A percentile compares a stretch with the other conserved stretches of the same genome.
Conservation (phyloP, 345 rosid species). For the Boechera stricta region DNA sequence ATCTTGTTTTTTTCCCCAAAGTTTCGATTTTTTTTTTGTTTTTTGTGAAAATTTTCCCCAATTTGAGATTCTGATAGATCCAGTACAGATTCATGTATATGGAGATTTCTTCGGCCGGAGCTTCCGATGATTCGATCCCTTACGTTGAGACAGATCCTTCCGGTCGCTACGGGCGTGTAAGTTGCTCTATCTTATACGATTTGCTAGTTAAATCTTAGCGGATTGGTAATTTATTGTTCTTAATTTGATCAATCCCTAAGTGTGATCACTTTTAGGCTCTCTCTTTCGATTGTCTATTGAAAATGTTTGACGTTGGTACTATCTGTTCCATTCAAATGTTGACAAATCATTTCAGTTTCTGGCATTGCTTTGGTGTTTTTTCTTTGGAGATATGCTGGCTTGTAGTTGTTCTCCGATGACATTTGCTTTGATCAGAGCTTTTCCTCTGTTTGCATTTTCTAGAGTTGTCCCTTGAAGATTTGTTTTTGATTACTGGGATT, state of each 20-base stretch:
- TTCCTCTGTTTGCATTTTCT: slow-evolving; percentile 14
- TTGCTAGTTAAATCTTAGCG: background rate
- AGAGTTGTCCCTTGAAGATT: background rate
- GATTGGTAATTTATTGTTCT: background rate
- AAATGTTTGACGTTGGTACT: slow-evolving; percentile 1
- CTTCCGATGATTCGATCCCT: slow-evolving; percentile 28
- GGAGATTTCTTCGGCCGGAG: slow-evolving; percentile 30
- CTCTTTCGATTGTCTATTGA: background rate
- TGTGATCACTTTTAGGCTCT: background rate
- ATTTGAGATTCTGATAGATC: slow-evolving; percentile 37
- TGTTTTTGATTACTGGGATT: background rate
- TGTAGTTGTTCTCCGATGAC: background rate
- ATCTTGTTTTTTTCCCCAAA: slow-evolving; percentile 25
- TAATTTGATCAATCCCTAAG: background rate
- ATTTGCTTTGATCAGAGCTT: slow-evolving; percentile 16
- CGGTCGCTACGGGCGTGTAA: slow-evolving; percentile 91
- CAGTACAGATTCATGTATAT: slow-evolving; percentile 54
- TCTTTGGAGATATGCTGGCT: background rate
- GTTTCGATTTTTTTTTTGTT: background rate
- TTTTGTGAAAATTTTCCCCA: background rate
- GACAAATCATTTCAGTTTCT: background rate
- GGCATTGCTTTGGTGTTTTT: slow-evolving; percentile 4
- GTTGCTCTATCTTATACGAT: slow-evolving; percentile 34
- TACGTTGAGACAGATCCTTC: slow-evolving; percentile 90
- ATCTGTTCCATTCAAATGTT: slow-evolving; percentile 2